Conservation (phyloP, 176 grass and related monocot genomes). For the Alloteropsis semialata region DNA sequence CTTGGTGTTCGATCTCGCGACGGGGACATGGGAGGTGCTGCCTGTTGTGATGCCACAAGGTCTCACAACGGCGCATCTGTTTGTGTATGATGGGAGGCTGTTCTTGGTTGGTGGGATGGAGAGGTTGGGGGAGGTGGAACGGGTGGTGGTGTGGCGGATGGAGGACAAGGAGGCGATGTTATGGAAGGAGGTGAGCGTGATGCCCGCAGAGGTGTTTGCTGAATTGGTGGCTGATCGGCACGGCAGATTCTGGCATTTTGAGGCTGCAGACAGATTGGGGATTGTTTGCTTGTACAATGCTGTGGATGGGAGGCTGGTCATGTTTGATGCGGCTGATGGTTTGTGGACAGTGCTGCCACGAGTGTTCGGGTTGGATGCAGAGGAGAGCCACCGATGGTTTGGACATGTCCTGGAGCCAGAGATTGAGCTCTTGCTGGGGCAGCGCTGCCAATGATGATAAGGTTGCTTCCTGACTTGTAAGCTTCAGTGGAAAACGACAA, state of each 20-base stretch:
- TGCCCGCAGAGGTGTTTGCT: slow-evolving; percentile 31
- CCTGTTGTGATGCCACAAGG: slow-evolving; percentile 32
- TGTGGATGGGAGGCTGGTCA: slow-evolving; percentile 31
- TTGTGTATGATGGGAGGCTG: slow-evolving; percentile 26
- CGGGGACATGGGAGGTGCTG: slow-evolving; percentile 9
- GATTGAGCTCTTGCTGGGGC: slow-evolving; percentile 21
- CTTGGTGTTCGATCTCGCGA: slow-evolving; percentile 33
- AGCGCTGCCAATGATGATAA: not conserved
- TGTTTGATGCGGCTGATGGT: slow-evolving; percentile 40
- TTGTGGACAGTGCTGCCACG: slow-evolving; percentile 21
- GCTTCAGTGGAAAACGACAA: not conserved
- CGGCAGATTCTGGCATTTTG: slow-evolving; percentile 47
- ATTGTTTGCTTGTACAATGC: slow-evolving; percentile 56
- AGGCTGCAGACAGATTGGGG: slow-evolving; percentile 35
- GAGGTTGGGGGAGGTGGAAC: slow-evolving; percentile 7
- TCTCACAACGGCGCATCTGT: slow-evolving; percentile 31
- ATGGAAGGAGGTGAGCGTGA: slow-evolving; percentile 32
- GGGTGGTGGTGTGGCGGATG: slow-evolving; percentile 37
- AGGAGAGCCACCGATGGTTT: slow-evolving; percentile 34
- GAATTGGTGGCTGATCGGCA: slow-evolving; percentile 28
- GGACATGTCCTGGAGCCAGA: slow-evolving; percentile 55
- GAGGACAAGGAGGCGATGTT: not conserved
- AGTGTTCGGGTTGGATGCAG: slow-evolving; percentile 6
- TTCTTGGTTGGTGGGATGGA: slow-evolving; percentile 51
- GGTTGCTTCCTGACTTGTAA: slow-evolving; percentile 12